Evolutionary conservation across 2,329 filamentous ascomycete species (phyloP).

Genomic region (Aplosporella prunicola): DNA sequence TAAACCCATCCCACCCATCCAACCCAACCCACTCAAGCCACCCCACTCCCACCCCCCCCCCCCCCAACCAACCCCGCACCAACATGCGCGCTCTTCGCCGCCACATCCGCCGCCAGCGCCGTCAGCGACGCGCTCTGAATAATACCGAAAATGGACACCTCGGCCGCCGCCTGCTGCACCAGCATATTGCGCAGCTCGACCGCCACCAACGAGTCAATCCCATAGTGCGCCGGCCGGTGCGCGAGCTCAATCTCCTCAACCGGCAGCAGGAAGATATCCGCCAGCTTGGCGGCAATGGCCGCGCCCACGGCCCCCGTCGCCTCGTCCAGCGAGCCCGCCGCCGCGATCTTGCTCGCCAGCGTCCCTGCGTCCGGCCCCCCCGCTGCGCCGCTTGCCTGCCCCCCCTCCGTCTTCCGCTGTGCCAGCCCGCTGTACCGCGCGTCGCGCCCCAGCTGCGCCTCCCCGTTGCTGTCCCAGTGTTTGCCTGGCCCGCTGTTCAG

Average conservation of each 20-base stretch:
- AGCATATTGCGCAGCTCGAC: conserved; percentile 19
- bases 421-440: too few species aligned
- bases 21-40: too few species aligned
- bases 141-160: conserved; percentile 15
- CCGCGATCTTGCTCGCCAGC: conserved; percentile 1
- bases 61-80: too few species aligned
- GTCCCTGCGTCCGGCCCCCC: conserved; percentile 4
- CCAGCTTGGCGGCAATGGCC: not conserved
- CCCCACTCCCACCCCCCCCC: too few species aligned
- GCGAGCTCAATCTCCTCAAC: not conserved
- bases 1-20: too few species aligned
- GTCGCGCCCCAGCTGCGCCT: not conserved
- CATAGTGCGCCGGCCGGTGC: conserved; percentile 7
- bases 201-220: conserved; percentile 19
- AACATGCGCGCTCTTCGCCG: conserved; percentile 3
- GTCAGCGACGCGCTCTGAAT: conserved; percentile 7
- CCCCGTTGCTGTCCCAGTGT: not conserved
- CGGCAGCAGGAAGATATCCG: conserved; percentile 3
- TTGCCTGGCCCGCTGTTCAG: conserved; percentile 3
- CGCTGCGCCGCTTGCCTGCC: not conserved
- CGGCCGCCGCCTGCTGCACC: conserved; percentile 11
- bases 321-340: conserved; percentile 8
- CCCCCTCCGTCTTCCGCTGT: conserved; percentile 11
- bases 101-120: conserved; percentile 2
- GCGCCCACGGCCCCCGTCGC: not conserved